Evolutionary conservation across 2,329 filamentous ascomycete species (phyloP).

Genomic region (Blastomyces silverae): DNA sequence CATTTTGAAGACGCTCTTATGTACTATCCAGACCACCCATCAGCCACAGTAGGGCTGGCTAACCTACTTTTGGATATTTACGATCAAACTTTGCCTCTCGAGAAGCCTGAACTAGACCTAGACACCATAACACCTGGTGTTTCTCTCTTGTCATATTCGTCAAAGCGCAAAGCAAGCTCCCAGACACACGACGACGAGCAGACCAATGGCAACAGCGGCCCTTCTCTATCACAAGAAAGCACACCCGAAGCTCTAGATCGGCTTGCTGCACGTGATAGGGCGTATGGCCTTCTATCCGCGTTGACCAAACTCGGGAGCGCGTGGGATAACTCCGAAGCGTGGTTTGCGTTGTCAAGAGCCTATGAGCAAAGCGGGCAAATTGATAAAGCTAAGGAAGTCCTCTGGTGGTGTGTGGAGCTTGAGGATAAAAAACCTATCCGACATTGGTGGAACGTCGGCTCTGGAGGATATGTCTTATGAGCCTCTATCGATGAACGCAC

Average conservation of each 20-base stretch:
- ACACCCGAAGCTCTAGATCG: conserved; percentile 69
- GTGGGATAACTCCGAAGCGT: conserved; percentile 91
- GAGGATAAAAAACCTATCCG: conserved; percentile 78
- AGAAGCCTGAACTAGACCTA: conserved; percentile 30
- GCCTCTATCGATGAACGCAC: conserved; percentile 9
- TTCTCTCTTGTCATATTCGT: conserved; percentile 24
- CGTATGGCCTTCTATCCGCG: conserved; percentile 71
- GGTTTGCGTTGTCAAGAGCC: conserved; percentile 78
- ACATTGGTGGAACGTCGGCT: conserved; percentile 65
- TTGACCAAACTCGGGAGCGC: conserved; percentile 78
- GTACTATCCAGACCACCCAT: conserved; percentile 70
- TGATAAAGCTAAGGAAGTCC: conserved; percentile 81
- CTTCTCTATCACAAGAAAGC: conserved; percentile 28
- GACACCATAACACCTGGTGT: conserved; percentile 27
- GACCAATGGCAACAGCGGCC: background rate
- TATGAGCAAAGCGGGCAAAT: conserved; percentile 80
- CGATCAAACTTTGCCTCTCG: conserved; percentile 43
- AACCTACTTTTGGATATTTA: conserved; percentile 84
- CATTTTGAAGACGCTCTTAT: conserved; percentile 78
- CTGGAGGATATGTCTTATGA: conserved; percentile 59
- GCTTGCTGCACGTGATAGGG: conserved; percentile 82
- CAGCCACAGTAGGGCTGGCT: conserved; percentile 73
- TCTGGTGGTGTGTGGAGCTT: conserved; percentile 97
- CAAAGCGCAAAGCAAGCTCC: conserved; percentile 17
- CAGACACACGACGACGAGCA: background rate